Percentiles rank a stretch among this genome's conserved stretches.
Conservation (phyloP, 495 filamentous ascomycete genomes). For the Aspergillus coremiiformis region DNA sequence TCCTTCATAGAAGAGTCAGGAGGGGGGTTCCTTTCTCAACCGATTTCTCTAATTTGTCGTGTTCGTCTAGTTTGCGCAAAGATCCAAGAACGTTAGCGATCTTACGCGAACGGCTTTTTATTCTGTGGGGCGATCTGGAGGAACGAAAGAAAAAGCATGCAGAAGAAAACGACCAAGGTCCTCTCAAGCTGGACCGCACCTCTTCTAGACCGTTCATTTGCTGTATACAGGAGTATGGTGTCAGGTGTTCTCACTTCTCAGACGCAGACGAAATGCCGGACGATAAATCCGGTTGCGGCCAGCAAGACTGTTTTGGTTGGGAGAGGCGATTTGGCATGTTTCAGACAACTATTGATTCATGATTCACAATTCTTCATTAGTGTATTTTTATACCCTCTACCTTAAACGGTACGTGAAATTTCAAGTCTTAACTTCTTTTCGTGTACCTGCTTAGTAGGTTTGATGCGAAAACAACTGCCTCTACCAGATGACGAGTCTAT, state of each 20-base stretch:
- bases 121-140: conserved; percentile 82
- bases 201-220: conserved; percentile 31
- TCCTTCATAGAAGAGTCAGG: background rate
- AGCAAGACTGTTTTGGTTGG: conserved; percentile 38
- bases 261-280: conserved; percentile 13
- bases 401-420: no score
- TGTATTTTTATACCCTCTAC: background rate
- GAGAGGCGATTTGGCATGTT: conserved; percentile 46
- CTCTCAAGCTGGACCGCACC: conserved; percentile 7
- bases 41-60: background rate
- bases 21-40: no score
- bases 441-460: no score
- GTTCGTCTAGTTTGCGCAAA: conserved; percentile 44
- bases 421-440: background rate
- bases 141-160: conserved; percentile 46
- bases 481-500: background rate
- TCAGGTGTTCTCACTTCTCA: conserved; percentile 28
- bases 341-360: conserved; percentile 37
- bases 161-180: background rate
- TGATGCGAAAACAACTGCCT: background rate
- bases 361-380: background rate
- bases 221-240: conserved; percentile 49
- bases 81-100: conserved; percentile 35
- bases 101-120: conserved; percentile 65
- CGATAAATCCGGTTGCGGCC: conserved; percentile 19